Percentiles rank a stretch among this genome's conserved stretches.
Conservation (phyloP, 768 basidiomycete species). For the Auricularia heimuer region DNA sequence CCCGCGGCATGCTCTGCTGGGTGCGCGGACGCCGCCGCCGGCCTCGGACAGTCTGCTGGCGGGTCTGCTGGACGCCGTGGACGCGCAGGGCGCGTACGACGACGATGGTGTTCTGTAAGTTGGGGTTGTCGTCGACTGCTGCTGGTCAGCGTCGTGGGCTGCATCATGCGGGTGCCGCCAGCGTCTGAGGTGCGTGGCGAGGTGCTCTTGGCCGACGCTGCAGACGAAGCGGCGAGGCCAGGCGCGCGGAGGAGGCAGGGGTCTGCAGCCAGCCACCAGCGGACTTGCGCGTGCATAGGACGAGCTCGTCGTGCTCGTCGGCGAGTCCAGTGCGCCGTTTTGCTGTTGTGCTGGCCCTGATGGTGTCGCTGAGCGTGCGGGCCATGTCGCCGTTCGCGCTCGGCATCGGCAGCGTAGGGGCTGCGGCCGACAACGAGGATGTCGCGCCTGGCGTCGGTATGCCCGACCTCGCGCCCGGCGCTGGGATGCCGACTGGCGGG, state of each 20-base stretch:
- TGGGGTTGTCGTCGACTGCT: constrained; percentile 6
- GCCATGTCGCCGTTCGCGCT: constrained; percentile 31
- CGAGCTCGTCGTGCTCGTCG: constrained; percentile 30
- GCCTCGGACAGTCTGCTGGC: constrained; percentile 59
- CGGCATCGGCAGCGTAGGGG: constrained; percentile 30
- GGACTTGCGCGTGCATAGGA: constrained; percentile 1
- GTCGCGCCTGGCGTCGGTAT: constrained; percentile 6
- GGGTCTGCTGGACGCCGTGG: constrained; percentile 33
- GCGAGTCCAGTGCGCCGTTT: constrained; percentile 28
- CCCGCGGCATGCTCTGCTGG: constrained; percentile 30
- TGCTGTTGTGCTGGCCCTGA: constrained; percentile 62
- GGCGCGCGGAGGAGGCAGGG: constrained; percentile 41
- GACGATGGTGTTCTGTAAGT: constrained; percentile 1
- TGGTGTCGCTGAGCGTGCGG: constrained; percentile 67
- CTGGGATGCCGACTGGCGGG: constrained; percentile 39
- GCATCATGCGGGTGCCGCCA: constrained; percentile 21
- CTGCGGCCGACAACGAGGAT: neutral
- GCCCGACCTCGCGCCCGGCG: constrained; percentile 50
- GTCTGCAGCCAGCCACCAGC: constrained; percentile 4
- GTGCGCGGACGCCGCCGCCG: constrained; percentile 29
- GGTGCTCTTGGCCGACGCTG: constrained; percentile 23
- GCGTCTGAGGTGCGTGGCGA: constrained; percentile 21
- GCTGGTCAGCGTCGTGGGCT: constrained; percentile 44
- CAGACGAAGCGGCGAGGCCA: constrained; percentile 51
- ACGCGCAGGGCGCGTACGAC: constrained; percentile 9